Base-by-base conservation (phyloP, 2,329 filamentous ascomycete genomes). In the Trichoderma arundinaceum region DNA sequence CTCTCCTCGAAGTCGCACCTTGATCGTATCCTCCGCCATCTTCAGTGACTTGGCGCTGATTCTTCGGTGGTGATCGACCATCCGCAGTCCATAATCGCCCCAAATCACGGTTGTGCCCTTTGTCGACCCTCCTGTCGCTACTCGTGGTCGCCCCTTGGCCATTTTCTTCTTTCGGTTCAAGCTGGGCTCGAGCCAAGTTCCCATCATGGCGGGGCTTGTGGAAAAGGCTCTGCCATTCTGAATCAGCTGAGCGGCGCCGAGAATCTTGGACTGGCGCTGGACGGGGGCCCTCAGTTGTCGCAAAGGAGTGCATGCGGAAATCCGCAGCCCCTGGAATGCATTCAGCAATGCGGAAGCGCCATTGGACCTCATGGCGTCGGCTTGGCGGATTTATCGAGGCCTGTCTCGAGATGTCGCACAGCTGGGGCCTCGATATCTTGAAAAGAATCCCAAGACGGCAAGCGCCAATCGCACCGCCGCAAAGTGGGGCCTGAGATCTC, bases 101-200 rank as follows among this genome's bases (percentile, higher is more conserved):
- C 93, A 98, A 65, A 96, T 88, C 19, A 99, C 91, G 0, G 94
- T 98, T 41, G 95, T 99, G 71, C 95, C 95, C 77, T 96, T 93
- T 41, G 86, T 89, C 64, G 92, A 96, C 68, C 95, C 95, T 68
- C 95, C 95, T 0, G 94, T 99, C 28, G 92, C 87, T 56, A 98
- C 93, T 72, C 92, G 88, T 57, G 92, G 90, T 1, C 93, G 88
- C 44, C 94, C 95, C 81, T 97, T 97, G 71, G 93, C 94, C 83
- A 96, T 96, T 78, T 92, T 92, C 74, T 88, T 90, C 76, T 92
- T 94, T 70, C 92, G 88, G 72, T 89, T 79, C 68, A 87, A 80
- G 73, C 87, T 90, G 39, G 94, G 94, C 66, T 91, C 86, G 54
- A 98, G 90, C 93, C 94, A 98, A 75, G 87, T 90, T 70, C 86